Evolutionary conservation across 2,329 filamentous ascomycete genomes (phyloP).

Genomic region (Colletotrichum lindemuthianum): DNA sequence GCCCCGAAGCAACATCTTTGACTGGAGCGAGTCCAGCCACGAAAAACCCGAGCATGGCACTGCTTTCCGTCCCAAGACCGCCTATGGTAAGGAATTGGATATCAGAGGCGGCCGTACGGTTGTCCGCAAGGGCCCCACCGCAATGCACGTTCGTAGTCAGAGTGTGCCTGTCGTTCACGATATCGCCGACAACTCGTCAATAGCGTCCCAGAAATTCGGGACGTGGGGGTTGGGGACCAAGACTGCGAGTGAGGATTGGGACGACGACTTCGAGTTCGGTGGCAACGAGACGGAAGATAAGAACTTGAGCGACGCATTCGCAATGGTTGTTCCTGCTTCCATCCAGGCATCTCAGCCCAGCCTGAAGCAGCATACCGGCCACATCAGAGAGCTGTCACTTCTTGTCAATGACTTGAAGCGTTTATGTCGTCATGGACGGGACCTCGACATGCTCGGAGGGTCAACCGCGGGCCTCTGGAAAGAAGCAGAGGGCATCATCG

Average conservation of each 20-base stretch:
- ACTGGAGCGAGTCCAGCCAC: slow-evolving; percentile 77
- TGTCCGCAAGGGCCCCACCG: slow-evolving; percentile 74
- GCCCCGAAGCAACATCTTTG: slow-evolving; percentile 76
- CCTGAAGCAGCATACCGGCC: slow-evolving; percentile 84
- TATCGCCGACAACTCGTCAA: slow-evolving; percentile 63
- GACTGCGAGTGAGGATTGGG: slow-evolving; percentile 86
- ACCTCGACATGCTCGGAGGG: slow-evolving; percentile 72
- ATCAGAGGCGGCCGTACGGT: slow-evolving; percentile 74
- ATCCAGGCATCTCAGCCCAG: slow-evolving; percentile 86
- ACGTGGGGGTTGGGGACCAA: slow-evolving; percentile 86
- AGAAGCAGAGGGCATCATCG: slow-evolving; percentile 88
- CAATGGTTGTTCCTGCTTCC: slow-evolving; percentile 79
- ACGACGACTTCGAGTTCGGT: slow-evolving; percentile 86
- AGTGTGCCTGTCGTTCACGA: slow-evolving; percentile 81
- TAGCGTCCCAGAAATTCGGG: slow-evolving; percentile 75
- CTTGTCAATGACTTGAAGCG: slow-evolving; percentile 86
- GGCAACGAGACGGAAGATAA: slow-evolving; percentile 53
- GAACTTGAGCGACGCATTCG: slow-evolving; percentile 49
- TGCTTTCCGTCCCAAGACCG: slow-evolving; percentile 75
- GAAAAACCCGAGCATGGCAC: slow-evolving; percentile 71
- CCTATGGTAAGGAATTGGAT: slow-evolving; percentile 80
- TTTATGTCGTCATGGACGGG: slow-evolving; percentile 74
- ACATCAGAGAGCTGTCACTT: slow-evolving; percentile 82
- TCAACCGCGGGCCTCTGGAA: slow-evolving; percentile 73
- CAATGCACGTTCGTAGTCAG: slow-evolving; percentile 80